These are phyloP conservation scores for Oenanthe javanica DNA, from an alignment of 140 eudicot genomes.

Conservation along the genomic window DNA sequence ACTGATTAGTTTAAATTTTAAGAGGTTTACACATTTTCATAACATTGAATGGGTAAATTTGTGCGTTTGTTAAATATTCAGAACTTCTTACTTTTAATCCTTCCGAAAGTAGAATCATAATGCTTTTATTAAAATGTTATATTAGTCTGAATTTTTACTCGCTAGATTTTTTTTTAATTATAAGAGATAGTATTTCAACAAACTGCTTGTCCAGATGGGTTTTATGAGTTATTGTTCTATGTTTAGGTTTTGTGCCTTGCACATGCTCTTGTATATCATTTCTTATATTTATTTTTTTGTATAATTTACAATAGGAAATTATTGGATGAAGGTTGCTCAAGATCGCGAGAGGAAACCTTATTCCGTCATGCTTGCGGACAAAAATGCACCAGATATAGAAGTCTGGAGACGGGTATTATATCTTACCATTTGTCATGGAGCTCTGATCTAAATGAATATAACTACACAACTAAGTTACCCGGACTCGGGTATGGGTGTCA, in stretches of 20 bases:
- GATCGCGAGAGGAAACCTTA: slow-evolving; percentile 62
- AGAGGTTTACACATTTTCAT: background rate
- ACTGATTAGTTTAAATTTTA: background rate
- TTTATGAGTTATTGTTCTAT: no score
- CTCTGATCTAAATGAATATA: background rate
- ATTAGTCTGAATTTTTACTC: background rate
- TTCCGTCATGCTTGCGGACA: slow-evolving; percentile 88
- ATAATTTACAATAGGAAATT: slow-evolving; percentile 38
- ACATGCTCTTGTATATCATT: background rate
- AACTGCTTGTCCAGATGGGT: background rate
- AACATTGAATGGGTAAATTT: background rate
- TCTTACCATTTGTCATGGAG: background rate
- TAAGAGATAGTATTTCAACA: background rate
- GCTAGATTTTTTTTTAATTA: background rate
- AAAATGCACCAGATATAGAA: slow-evolving; percentile 96
- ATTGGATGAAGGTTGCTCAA: slow-evolving; percentile 74
- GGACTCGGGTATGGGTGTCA: no score
- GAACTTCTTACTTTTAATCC: background rate
- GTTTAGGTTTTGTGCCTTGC: no score
- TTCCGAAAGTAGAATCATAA: background rate
- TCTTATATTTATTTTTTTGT: background rate
- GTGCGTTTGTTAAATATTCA: background rate
- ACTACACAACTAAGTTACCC: no score
- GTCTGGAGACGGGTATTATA: slow-evolving; percentile 80
- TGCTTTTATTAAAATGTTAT: background rate